Conservation (phyloP, 768 basidiomycete species). For the Macrolepiota albuminosa region DNA sequence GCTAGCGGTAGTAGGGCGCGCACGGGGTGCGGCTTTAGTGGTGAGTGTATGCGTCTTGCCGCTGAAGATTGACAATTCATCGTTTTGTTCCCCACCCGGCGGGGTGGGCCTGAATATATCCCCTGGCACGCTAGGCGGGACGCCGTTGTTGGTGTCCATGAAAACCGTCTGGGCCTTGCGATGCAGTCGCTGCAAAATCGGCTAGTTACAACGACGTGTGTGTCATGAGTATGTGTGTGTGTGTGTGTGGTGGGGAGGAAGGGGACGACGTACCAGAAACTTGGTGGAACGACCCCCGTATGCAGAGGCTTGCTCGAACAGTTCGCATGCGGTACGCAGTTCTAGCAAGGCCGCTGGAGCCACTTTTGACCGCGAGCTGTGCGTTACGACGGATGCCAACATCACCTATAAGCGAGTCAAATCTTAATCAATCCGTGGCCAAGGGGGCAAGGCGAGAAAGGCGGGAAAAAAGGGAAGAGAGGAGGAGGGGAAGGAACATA, state of each 20-base stretch:
- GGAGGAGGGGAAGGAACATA: conserved; percentile 24
- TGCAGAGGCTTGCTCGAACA: conserved; percentile 59
- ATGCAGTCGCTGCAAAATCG: conserved; percentile 58
- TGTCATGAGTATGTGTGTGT: neutral
- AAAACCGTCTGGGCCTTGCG: conserved; percentile 55
- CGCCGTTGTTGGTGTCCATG: conserved; percentile 42
- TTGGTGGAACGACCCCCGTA: conserved; percentile 67
- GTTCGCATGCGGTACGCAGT: conserved; percentile 53
- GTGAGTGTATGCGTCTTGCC: conserved; percentile 66
- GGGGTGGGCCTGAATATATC: conserved; percentile 58
- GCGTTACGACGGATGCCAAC: conserved; percentile 73
- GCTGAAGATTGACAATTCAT: conserved; percentile 72
- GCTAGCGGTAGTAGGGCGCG: neutral
- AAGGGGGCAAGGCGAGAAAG: no score
- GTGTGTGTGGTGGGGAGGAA: no score
- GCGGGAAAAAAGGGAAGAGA: no score
- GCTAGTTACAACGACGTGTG: conserved; percentile 30
- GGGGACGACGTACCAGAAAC: conserved; percentile 38
- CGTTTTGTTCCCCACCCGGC: conserved; percentile 41
- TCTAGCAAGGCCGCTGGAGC: conserved; percentile 68
- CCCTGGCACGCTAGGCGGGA: conserved; percentile 38
- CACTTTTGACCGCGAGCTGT: conserved; percentile 60
- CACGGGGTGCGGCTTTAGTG: conserved; percentile 31
- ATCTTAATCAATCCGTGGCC: neutral
- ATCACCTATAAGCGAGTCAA: conserved; percentile 46